Percentiles rank a stretch among this genome's conserved stretches.
These are phyloP conservation scores for Arctostaphylos glauca DNA, from an alignment of 148 eudicot genomes.

Conservation along the genomic window DNA sequence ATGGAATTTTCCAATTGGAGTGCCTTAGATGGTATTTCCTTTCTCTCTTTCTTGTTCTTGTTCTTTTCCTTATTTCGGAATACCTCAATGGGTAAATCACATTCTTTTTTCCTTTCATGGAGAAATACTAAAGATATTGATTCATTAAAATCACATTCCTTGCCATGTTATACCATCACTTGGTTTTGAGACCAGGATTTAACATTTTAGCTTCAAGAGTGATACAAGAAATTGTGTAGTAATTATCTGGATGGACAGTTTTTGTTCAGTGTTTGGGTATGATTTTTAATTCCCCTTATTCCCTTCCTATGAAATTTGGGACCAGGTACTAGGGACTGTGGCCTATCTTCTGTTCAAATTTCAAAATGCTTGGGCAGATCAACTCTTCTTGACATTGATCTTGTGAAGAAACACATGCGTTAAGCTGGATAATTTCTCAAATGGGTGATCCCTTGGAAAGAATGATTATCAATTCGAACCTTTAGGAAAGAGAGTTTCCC, in stretches of 20 bases:
- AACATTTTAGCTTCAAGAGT: neutral
- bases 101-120: neutral
- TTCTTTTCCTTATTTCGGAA: too few species aligned
- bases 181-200: neutral
- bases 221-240: neutral
- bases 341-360: neutral
- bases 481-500: neutral
- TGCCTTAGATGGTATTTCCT: constrained; percentile 1
- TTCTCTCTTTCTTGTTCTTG: too few species aligned
- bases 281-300: neutral
- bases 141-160: neutral
- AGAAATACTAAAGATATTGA: neutral
- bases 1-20: neutral
- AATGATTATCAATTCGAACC: neutral
- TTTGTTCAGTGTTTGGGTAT: neutral
- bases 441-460: neutral
- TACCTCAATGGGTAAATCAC: neutral
- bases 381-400: neutral
- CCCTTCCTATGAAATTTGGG: neutral
- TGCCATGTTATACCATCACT: neutral
- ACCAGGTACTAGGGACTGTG: neutral
- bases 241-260: neutral
- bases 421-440: neutral
- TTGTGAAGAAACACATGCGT: neutral
- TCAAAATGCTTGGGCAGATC: neutral